phyloP scores from a whole-genome alignment of 345 rosid species.

The Gossypium ekmanianum region DNA sequence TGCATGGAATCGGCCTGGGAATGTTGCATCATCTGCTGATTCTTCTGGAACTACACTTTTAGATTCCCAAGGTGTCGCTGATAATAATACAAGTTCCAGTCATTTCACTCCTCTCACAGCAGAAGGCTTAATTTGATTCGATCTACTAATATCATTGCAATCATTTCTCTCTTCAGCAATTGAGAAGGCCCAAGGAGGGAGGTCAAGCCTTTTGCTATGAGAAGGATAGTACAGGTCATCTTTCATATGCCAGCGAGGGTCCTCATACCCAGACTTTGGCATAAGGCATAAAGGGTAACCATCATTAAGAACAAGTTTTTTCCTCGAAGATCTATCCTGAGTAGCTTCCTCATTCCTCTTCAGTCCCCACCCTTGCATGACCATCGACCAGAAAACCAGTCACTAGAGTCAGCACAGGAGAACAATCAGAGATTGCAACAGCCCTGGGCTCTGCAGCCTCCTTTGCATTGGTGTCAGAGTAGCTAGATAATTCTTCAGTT shows the following conservation, averaged over 20 bases:
- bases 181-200: conserved; percentile 89
- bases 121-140: conserved; percentile 45
- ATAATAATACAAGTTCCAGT: conserved; percentile 27
- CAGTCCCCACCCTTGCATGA: conserved; percentile 99
- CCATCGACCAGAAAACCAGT: conserved; percentile 78
- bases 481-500: conserved; percentile 34
- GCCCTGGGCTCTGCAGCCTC: conserved; percentile 41
- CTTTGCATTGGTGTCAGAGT: conserved; percentile 31
- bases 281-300: conserved; percentile 92
- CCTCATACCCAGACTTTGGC: conserved; percentile 84
- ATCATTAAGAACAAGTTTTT: conserved; percentile 81
- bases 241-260: conserved; percentile 87
- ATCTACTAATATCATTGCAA: conserved; percentile 29
- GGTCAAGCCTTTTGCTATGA: conserved; percentile 78
- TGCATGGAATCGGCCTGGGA: conserved; percentile 32
- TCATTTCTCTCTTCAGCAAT: conserved; percentile 69
- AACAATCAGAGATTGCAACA: conserved; percentile 30
- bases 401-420: conserved; percentile 42
- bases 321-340: conserved; percentile 58
- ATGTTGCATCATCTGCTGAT: conserved; percentile 33
- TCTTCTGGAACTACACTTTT: conserved; percentile 34
- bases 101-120: conserved; percentile 58
- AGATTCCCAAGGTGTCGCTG: conserved; percentile 28
- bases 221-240: conserved; percentile 80
- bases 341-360: conserved; percentile 74